These are phyloP conservation scores for Eimeria necatrix DNA, from an alignment of 169 alveolate species.

Conservation along the genomic window DNA sequence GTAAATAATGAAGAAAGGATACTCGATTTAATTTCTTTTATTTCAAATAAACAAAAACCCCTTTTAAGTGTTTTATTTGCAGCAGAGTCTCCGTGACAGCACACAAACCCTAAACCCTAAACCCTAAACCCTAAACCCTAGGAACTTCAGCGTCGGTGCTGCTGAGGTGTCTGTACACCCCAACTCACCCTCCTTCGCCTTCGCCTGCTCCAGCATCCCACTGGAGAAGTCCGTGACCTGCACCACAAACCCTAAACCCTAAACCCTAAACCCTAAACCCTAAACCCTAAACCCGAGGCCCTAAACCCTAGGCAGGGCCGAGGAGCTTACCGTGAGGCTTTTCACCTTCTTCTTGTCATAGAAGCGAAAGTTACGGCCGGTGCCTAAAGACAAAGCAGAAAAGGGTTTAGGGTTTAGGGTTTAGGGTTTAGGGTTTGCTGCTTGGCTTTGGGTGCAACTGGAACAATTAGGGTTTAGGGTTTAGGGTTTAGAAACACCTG, in stretches of 20 bases:
- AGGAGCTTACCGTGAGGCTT: slow-evolving; percentile 28
- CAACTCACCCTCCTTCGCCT: slow-evolving; percentile 23
- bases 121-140: too few relatives aligned
- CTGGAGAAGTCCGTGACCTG: slow-evolving; percentile 75
- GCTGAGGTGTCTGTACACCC: too few relatives aligned
- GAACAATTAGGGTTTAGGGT: background rate
- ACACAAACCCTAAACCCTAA: too few relatives aligned
- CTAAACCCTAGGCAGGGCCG: background rate
- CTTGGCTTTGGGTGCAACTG: background rate
- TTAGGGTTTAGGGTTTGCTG: background rate
- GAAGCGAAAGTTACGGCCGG: slow-evolving; percentile 75
- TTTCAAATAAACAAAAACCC: too few relatives aligned
- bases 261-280: slow-evolving; percentile 8
- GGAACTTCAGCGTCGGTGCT: too few relatives aligned
- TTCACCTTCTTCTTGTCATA: slow-evolving; percentile 31
- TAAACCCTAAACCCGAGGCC: background rate
- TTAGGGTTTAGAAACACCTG: slow-evolving; percentile 37
- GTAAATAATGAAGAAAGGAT: too few relatives aligned
- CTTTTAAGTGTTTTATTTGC: too few relatives aligned
- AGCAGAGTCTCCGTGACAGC: too few relatives aligned
- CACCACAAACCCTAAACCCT: background rate
- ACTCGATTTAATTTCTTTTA: too few relatives aligned
- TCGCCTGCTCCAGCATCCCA: slow-evolving; percentile 63
- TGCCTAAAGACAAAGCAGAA: slow-evolving; percentile 15
- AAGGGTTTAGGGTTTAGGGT: background rate